Base-by-base conservation (phyloP, 306 rosid species). In the Trifolium pratense region DNA sequence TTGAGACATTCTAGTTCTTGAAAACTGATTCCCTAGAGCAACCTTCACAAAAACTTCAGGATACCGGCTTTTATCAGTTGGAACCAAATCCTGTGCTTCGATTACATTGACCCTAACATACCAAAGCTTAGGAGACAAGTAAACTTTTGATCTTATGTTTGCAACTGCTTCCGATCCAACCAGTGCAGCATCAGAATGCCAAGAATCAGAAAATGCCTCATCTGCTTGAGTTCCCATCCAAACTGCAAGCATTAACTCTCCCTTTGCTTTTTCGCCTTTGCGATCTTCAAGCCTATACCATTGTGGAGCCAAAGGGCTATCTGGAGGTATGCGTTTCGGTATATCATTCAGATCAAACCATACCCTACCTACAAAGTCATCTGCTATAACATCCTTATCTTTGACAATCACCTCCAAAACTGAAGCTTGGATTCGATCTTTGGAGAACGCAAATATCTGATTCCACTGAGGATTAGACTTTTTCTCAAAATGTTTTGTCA, bases 211-310 rank as follows among this genome's bases (percentile, higher is more conserved):
- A 87, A 92, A 90, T 1, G 98, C 92, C 81, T 92, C 98, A 52
- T 92, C 98, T 8, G 98, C 98, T 81, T 93, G 98, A 80, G 97
- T 93, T 81, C 98, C 98, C 89, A 90, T 93, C 98, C 98, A 93
- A 60, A 93, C 91, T 46, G 98, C 98, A 43, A 93, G 76, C 98
- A 93, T 93, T 66, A 93, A 57, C 83, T 93, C 98, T 65, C 96
- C 98, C 51, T 89, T 93, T 7, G 36, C 86, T 83, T 82, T 93
- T 1, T 31, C 78, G 2, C 90, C 93, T 75, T 83, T 89, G 32
- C 96, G 77, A 52, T 89, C 89, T 58, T 88, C 88, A 16, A 93
- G 60, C 77, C 93, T 83, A 59, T 93, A 93, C 98, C 97, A 93
- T 6, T 90, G 98, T 3, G 98, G 90, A 56, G 98, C 98, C 88